phyloP scores from a whole-genome alignment of 805 yeast genomes.

The Wickerhamiella shivajii region DNA sequence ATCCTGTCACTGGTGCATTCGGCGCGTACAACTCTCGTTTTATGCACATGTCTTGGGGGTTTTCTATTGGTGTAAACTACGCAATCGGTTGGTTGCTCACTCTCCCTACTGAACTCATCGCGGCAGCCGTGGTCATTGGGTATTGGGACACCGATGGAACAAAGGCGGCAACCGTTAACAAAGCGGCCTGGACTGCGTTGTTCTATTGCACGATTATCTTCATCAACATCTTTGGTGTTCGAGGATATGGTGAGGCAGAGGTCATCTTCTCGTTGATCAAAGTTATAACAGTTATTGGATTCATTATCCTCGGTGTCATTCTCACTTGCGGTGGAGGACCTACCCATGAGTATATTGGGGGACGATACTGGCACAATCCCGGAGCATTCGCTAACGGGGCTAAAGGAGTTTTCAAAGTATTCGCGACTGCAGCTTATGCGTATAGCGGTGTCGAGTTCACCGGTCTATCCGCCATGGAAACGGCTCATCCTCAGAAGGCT shows the following conservation, averaged over 20 bases:
- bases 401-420: conserved; percentile 59
- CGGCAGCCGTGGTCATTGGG: conserved; percentile 42
- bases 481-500: conserved; percentile 48
- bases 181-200: conserved; percentile 42
- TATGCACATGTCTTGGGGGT: conserved; percentile 54
- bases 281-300: conserved; percentile 46
- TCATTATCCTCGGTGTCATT: conserved; percentile 45
- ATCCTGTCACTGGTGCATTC: conserved; percentile 49
- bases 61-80: conserved; percentile 62
- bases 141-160: conserved; percentile 38
- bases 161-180: conserved; percentile 28
- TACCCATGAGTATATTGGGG: conserved; percentile 37
- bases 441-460: conserved; percentile 63
- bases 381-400: conserved; percentile 57
- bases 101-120: conserved; percentile 51
- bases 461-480: conserved; percentile 67
- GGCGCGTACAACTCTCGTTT: conserved; percentile 46
- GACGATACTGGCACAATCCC: conserved; percentile 41
- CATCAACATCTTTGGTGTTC: conserved; percentile 41
- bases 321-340: conserved; percentile 38
- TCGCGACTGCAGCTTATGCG: conserved; percentile 64
- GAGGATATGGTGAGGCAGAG: conserved; percentile 62
- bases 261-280: conserved; percentile 44
- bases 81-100: conserved; percentile 50
- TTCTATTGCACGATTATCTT: conserved; percentile 35